Evolutionary conservation across 306 rosid genomes (phyloP).

Genomic region (Fragaria ananassa): DNA sequence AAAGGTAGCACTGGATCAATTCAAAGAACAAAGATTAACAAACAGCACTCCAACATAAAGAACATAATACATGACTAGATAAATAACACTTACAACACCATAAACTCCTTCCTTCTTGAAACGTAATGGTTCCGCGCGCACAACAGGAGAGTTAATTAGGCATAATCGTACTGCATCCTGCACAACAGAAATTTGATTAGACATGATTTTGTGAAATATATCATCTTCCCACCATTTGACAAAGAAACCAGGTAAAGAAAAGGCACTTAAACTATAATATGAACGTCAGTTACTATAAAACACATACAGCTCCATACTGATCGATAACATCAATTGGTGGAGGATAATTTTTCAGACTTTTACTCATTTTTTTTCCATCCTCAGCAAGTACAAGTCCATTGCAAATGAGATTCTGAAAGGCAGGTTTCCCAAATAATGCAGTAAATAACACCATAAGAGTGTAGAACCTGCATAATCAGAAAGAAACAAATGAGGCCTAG

Average conservation of each 20-base stretch:
- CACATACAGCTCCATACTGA: constrained; percentile 85
- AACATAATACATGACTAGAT: neutral
- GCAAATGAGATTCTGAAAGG: constrained; percentile 91
- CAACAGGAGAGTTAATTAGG: constrained; percentile 94
- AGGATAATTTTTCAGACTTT: constrained; percentile 90
- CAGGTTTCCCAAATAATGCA: constrained; percentile 88
- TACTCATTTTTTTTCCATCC: constrained; percentile 98
- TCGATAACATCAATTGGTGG: constrained; percentile 80
- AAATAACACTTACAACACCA: constrained; percentile 79
- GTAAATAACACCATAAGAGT: constrained; percentile 94
- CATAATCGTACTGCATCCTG: constrained; percentile 90
- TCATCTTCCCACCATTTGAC: constrained; percentile 12
- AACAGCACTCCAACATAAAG: neutral
- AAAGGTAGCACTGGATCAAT: neutral
- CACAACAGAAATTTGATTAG: constrained; percentile 18
- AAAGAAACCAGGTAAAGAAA: constrained; percentile 2
- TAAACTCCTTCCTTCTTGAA: constrained; percentile 97
- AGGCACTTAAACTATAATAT: neutral
- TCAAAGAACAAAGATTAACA: neutral
- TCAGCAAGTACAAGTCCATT: constrained; percentile 96
- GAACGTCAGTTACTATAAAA: neutral
- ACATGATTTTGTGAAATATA: neutral
- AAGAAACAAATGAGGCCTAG: constrained; percentile 12
- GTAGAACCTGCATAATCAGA: constrained; percentile 71
- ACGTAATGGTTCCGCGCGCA: constrained; percentile 89